Evolutionary conservation across 78 protist genomes (phyloP).

Genomic region (Protostelium mycophagum): DNA sequence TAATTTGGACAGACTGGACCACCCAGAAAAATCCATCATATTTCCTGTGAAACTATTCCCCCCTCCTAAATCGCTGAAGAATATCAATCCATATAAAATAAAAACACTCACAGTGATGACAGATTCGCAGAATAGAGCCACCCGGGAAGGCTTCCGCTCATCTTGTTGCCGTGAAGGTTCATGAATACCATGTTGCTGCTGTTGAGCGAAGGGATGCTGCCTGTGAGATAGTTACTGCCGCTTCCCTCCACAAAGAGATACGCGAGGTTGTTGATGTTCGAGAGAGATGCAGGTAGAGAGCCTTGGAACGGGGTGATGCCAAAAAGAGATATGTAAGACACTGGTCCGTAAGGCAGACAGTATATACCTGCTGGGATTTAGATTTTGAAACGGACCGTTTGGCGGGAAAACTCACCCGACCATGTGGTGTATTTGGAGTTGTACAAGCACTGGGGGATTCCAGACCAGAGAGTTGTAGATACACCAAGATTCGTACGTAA

Average conservation of each 20-base stretch:
- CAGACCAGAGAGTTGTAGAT: background rate
- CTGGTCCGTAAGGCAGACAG: background rate
- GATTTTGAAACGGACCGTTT: too few species aligned
- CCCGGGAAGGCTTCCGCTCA: background rate
- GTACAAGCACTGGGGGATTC: background rate
- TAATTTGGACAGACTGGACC: background rate
- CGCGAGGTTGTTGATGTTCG: background rate
- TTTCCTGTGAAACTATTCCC: background rate
- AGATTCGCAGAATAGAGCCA: background rate
- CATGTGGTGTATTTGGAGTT: background rate
- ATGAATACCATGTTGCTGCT: background rate
- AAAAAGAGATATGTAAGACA: background rate
- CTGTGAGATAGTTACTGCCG: background rate
- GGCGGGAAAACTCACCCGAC: background rate
- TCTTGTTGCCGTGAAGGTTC: background rate
- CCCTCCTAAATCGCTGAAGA: background rate
- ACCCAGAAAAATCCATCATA: background rate
- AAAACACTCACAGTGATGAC: background rate
- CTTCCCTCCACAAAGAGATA: background rate
- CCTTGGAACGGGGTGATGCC: too few species aligned
- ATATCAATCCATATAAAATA: background rate
- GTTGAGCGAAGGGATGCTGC: background rate
- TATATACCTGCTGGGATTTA: background rate
- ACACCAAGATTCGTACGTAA: background rate
- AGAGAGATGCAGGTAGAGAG: background rate